These are phyloP conservation scores for Talaromyces wortmannii DNA, from an alignment of 495 filamentous ascomycete genomes.

Conservation along the genomic window DNA sequence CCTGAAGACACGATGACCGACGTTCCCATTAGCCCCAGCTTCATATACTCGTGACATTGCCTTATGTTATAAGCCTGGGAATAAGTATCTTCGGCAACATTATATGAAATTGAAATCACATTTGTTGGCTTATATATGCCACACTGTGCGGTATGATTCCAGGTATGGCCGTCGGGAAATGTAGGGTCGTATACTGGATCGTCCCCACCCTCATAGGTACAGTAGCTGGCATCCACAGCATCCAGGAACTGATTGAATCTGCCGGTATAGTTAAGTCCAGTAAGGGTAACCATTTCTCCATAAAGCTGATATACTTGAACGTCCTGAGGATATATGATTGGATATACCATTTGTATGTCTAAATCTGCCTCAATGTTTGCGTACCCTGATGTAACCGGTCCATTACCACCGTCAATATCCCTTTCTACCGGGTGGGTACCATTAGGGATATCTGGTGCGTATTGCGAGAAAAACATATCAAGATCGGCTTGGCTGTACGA, in stretches of 20 bases:
- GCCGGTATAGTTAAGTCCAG: conserved; percentile 9
- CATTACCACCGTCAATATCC: conserved; percentile 19
- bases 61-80: conserved; percentile 26
- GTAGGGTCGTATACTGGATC: conserved; percentile 31
- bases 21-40: conserved; percentile 37
- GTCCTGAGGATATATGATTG: conserved; percentile 37
- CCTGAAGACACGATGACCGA: conserved; percentile 31
- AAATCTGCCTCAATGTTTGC: conserved; percentile 16
- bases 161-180: conserved; percentile 21
- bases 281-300: conserved; percentile 30
- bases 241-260: conserved; percentile 35
- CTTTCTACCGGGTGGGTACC: conserved; percentile 22
- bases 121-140: conserved; percentile 33
- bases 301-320: conserved; percentile 36
- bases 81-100: conserved; percentile 24
- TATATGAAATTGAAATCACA: conserved; percentile 42
- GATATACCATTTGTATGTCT: conserved; percentile 27
- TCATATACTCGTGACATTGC: conserved; percentile 34
- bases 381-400: conserved; percentile 7
- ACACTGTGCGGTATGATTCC: conserved; percentile 32
- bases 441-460: conserved; percentile 17
- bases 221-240: conserved; percentile 45
- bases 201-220: conserved; percentile 31
- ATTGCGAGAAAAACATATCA: conserved; percentile 44
- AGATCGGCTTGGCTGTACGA: conserved; percentile 38